phyloP scores from a whole-genome alignment of 139 green algal genomes.

The Chlamydomonas urium region DNA sequence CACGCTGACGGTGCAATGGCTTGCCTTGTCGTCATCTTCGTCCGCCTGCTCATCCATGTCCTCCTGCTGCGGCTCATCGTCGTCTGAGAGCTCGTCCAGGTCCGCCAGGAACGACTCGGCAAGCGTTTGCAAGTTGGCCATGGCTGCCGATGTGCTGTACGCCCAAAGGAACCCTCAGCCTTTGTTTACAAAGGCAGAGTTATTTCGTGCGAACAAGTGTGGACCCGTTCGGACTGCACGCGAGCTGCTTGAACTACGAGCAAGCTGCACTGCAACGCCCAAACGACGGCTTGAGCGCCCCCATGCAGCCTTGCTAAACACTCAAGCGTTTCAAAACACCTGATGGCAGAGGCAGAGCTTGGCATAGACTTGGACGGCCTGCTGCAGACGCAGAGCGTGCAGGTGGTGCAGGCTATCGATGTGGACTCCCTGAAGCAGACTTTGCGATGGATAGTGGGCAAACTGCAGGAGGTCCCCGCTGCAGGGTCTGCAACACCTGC shows the following conservation, averaged over 20 bases:
- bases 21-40: slow-evolving; percentile 40
- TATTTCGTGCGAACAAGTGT: too few species aligned
- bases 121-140: slow-evolving; percentile 49
- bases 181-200: too few species aligned
- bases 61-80: slow-evolving; percentile 59
- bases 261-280: too few species aligned
- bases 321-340: too few species aligned
- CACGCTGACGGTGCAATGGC: too few species aligned
- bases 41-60: slow-evolving; percentile 39
- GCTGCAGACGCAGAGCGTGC: neutral
- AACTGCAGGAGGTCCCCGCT: neutral
- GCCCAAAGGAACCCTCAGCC: neutral
- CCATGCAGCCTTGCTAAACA: too few species aligned
- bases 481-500: too few species aligned
- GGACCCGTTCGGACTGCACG: too few species aligned
- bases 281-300: too few species aligned
- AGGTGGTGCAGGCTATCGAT: slow-evolving; percentile 4
- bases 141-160: too few species aligned
- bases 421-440: neutral
- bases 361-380: neutral
- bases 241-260: too few species aligned
- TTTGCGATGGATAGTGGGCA: slow-evolving; percentile 1
- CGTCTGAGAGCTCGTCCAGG: slow-evolving; percentile 92
- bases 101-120: slow-evolving; percentile 94
- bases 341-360: neutral